These are phyloP conservation scores for Lentinula boryana DNA, from an alignment of 768 basidiomycete genomes.

Conservation along the genomic window DNA sequence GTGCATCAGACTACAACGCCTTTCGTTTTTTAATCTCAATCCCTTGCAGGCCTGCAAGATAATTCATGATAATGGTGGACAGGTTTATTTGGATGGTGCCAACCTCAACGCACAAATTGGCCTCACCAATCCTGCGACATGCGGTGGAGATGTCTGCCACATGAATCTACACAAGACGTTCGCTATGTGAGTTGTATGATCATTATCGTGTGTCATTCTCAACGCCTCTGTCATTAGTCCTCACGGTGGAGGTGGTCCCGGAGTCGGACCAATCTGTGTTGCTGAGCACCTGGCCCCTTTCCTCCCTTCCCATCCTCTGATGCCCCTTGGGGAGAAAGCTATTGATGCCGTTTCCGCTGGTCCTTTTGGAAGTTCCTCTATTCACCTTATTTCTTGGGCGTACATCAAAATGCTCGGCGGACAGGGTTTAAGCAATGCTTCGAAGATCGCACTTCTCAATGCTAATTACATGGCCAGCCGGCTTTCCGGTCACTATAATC, in stretches of 20 bases:
- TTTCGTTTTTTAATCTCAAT: neutral
- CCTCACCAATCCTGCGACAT: constrained; percentile 87
- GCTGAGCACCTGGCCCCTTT: constrained; percentile 92
- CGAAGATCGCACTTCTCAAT: constrained; percentile 83
- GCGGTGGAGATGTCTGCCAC: constrained; percentile 97
- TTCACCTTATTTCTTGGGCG: constrained; percentile 96
- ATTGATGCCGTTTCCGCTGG: constrained; percentile 89
- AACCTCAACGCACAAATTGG: constrained; percentile 95
- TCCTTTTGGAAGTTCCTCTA: constrained; percentile 92
- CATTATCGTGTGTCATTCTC: neutral
- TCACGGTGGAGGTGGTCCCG: constrained; percentile 96
- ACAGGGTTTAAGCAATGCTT: constrained; percentile 76
- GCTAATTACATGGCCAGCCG: constrained; percentile 97
- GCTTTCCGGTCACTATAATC: constrained; percentile 75
- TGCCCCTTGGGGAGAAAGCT: constrained; percentile 60
- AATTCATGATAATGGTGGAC: constrained; percentile 91
- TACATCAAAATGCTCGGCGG: constrained; percentile 99
- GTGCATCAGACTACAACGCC: constrained; percentile 8
- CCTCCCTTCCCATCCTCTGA: constrained; percentile 81
- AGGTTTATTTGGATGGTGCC: constrained; percentile 96
- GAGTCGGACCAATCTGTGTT: constrained; percentile 91
- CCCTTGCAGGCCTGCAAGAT: constrained; percentile 74
- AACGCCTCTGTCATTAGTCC: constrained; percentile 44
- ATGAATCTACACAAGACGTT: constrained; percentile 98
- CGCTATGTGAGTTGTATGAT: constrained; percentile 60